Base-by-base conservation (phyloP, 768 basidiomycete species). In the Chalciporus pseudorubinellus region DNA sequence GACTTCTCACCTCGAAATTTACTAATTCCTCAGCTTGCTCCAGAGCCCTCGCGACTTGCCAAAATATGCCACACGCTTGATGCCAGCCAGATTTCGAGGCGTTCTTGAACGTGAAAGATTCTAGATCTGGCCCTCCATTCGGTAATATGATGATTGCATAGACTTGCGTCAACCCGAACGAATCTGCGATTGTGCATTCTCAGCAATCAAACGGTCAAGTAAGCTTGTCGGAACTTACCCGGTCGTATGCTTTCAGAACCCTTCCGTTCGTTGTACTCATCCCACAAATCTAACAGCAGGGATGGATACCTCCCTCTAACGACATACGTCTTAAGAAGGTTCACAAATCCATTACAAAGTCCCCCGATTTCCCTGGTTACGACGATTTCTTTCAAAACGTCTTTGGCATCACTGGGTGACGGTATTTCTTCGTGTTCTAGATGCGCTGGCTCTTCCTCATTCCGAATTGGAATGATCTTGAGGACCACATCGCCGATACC, bases 141-240 rank as follows among this genome's bases (percentile, higher is more conserved):
- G 89, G 85, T 44, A 98, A 77, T 16, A 97, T 84, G 51, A 99
- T 87, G 59, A 99, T 85, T 3, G 85, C 88, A 68, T 98, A 99
- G 18, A 82, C 72, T 66, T 98, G 97, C 0, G 81, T 78, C 14
- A 85, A 74, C 8, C 77, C 72, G 66, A 98, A 89, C 3, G 77
- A 78, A 67, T 91, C 94, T 95, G 55, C 36, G 44, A 41, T 44
- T 16, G 19, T 44, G 29, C 36, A 40, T 48, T 21, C 52, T 52
- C 40, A 36, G 18, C 49, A 61, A 55, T 48, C 26, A 39, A n/a
- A 53, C 6, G 22, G 28, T 16, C 19, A 22, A 9, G 21, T 34
- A n/a, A 38, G 14, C 16, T n/a, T 34, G 34, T 44, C 39, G 22
- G 22, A 40, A 62, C 77, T 55, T 60, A 92, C 93, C 85, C 56